These are phyloP conservation scores for Cercospora janseana DNA, from an alignment of 2,329 filamentous ascomycete species.

Conservation along the genomic window DNA sequence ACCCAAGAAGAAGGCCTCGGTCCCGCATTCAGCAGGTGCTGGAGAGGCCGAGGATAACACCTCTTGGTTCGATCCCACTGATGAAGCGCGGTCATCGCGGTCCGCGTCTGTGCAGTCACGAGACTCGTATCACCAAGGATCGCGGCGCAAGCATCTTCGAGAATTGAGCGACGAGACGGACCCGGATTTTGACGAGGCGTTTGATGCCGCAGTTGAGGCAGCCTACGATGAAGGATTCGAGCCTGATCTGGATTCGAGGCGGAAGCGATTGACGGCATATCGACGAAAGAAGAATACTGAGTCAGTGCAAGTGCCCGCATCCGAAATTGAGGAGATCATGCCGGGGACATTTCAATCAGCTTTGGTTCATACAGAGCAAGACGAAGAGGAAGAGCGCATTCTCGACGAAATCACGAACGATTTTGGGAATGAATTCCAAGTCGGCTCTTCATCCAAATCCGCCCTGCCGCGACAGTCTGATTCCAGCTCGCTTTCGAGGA, in stretches of 20 bases:
- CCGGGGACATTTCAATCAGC: constrained; percentile 17
- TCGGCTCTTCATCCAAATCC: constrained; percentile 66
- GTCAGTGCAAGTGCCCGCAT: constrained; percentile 27
- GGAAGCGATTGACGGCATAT: constrained; percentile 30
- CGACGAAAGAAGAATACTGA: constrained; percentile 22
- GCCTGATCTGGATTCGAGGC: constrained; percentile 57
- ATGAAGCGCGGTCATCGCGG: constrained; percentile 76
- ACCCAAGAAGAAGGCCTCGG: constrained; percentile 12
- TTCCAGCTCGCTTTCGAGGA: constrained; percentile 73
- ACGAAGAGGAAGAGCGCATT: constrained; percentile 51
- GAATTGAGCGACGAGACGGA: constrained; percentile 70
- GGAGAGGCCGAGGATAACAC: constrained; percentile 30
- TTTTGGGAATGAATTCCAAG: constrained; percentile 75
- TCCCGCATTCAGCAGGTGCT: neutral
- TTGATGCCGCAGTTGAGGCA: constrained; percentile 93
- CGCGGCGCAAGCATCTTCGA: constrained; percentile 68
- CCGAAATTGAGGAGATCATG: constrained; percentile 30
- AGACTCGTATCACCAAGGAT: constrained; percentile 66
- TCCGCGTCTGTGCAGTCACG: constrained; percentile 67
- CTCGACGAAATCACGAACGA: constrained; percentile 86
- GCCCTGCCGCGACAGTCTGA: constrained; percentile 74
- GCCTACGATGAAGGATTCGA: constrained; percentile 92
- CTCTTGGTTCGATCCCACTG: constrained; percentile 58
- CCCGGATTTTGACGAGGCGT: constrained; percentile 86
- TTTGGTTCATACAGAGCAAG: constrained; percentile 21